phyloP scores from a whole-genome alignment of 73 alveolate species.

The Tetrahymena elliotti region DNA sequence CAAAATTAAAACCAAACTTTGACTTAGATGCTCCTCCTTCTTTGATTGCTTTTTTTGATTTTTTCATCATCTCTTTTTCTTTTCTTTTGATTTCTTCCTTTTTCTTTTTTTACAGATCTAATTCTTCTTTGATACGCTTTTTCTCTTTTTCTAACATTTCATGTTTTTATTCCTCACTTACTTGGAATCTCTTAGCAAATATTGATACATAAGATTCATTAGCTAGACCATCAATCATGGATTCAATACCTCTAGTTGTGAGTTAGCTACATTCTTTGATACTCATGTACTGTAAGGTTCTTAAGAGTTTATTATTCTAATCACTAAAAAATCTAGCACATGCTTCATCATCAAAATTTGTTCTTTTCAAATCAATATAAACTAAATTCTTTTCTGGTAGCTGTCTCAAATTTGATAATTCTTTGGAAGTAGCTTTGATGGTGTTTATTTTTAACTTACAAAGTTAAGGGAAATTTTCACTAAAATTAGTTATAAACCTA shows the following conservation, averaged over 20 bases:
- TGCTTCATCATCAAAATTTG: not conserved
- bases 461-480: not conserved
- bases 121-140: not conserved
- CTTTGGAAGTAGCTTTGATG: not conserved
- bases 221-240: not conserved
- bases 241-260: not conserved
- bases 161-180: not conserved
- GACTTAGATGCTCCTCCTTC: not conserved
- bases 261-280: not conserved
- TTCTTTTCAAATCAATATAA: not conserved
- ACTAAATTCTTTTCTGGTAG: not conserved
- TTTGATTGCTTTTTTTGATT: not conserved
- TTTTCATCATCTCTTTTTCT: not conserved
- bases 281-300: not conserved
- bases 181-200: not conserved
- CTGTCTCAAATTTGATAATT: not conserved
- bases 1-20: not conserved
- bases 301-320: not conserved
- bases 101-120: not conserved
- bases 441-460: not conserved
- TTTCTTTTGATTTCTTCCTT: not conserved
- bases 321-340: not conserved
- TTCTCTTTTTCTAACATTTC: not conserved
- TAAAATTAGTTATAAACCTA: not conserved
- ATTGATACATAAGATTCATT: not conserved